Conservation (phyloP, 2,329 filamentous ascomycete species). For the Trichoderma atrobrunneum region DNA sequence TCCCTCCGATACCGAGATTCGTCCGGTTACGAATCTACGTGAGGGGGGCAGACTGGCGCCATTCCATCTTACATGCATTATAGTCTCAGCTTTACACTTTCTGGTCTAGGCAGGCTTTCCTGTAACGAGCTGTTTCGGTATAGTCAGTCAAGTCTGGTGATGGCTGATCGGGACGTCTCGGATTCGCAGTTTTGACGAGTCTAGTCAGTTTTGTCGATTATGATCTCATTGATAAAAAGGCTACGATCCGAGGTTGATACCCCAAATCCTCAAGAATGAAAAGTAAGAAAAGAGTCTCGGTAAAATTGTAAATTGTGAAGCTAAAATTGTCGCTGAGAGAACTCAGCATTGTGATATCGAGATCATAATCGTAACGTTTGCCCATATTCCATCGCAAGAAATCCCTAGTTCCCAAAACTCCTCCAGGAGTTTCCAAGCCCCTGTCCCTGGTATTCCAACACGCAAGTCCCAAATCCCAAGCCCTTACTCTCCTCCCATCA, state of each 20-base stretch:
- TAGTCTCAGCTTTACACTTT: not conserved
- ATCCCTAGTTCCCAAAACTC: slow-evolving; percentile 7
- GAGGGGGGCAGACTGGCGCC: not conserved
- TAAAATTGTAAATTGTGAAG: slow-evolving; percentile 2
- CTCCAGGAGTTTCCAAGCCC: not conserved
- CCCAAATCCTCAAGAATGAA: not conserved
- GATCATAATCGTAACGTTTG: slow-evolving; percentile 9
- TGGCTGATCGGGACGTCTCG: not conserved
- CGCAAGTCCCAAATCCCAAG: not conserved
- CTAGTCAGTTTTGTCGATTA: not conserved
- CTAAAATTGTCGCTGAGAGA: not conserved
- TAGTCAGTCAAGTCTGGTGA: not conserved
- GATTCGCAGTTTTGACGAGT: not conserved
- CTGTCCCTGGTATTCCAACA: not conserved
- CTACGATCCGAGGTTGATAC: not conserved
- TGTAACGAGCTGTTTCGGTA: not conserved
- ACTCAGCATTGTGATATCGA: not conserved
- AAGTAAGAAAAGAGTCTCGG: not conserved
- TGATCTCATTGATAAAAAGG: not conserved
- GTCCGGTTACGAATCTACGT: not conserved
- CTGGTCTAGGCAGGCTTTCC: not conserved
- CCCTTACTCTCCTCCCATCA: not conserved
- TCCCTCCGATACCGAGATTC: not conserved
- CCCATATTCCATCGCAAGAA: slow-evolving; percentile 10
- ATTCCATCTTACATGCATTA: not conserved